Evolutionary conservation across 192 early-diverging fungal genomes (phyloP).

Genomic region (Linnemannia zychae): DNA sequence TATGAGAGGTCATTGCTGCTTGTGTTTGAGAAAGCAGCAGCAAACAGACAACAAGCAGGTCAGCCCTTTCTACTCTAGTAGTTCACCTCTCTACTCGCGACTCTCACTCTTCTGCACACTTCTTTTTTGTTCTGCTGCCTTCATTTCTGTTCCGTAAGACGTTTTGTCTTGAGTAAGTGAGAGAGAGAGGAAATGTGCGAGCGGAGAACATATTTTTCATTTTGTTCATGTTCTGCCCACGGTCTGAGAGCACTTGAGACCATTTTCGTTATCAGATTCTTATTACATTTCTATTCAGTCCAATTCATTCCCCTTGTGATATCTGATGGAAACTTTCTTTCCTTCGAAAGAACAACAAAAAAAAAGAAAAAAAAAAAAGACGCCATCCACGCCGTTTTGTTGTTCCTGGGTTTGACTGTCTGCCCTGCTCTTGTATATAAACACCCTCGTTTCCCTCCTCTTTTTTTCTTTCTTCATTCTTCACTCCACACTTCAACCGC

Average conservation of each 20-base stretch:
- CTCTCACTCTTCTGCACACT: neutral
- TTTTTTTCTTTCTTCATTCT: slow-evolving; percentile 13
- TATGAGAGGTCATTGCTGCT: neutral
- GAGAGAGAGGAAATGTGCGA: neutral
- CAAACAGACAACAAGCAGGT: neutral
- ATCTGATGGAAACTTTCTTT: neutral
- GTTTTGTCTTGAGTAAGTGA: neutral
- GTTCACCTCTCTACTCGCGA: neutral
- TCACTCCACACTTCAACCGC: neutral
- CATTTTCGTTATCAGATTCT: slow-evolving; percentile 28
- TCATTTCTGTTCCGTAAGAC: neutral
- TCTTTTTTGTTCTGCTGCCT: neutral
- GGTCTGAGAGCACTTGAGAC: neutral
- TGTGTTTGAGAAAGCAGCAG: neutral
- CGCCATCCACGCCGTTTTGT: slow-evolving; percentile 11
- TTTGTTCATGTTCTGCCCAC: neutral
- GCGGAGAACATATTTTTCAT: neutral
- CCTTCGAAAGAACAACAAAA: neutral
- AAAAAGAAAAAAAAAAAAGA: slow-evolving; percentile 12
- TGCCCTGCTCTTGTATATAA: neutral
- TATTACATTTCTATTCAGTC: neutral
- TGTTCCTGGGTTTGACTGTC: slow-evolving; percentile 1
- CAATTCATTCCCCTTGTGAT: slow-evolving; percentile 1
- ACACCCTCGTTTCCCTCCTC: neutral
- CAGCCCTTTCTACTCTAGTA: neutral